Evolutionary conservation across 2,329 filamentous ascomycete genomes (phyloP), one percentile per base, ranked within the genome.

Genomic region (Aspergillus hiratsukae): DNA sequence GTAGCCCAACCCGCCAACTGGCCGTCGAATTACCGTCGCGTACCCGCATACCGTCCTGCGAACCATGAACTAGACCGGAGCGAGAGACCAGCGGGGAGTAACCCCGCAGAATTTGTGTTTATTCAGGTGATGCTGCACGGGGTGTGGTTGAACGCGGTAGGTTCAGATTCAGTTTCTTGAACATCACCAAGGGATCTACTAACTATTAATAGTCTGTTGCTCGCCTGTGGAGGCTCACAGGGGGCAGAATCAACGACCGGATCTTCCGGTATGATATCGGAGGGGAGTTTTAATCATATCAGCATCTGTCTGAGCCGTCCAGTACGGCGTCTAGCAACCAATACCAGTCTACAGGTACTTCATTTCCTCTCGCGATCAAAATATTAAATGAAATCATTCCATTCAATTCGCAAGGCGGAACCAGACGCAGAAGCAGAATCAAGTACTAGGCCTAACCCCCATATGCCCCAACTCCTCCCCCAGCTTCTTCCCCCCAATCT

Each of bases 201-300:
- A n/a, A 46, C 48, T 25, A 45, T 31, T 2, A 5, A 3, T 21
- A 75, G 52, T 65, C 69, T 7, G 73, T 76, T 3, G 72, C 78
- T 45, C 54, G 66, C 9, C 35, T 79, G 1, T 85, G 82, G 82
- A 68, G 77, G n/a, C 68, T 67, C 4, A 83, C 81, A 0, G 72
- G 76, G 2, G 81, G 81, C 0, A 78, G 67, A 57, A 57, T 82
- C 9, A 80, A 80, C 63, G 72, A 79, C 57, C 67, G 69, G n/a
- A 68, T 78, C 23, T 81, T 83, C 51, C 74, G 74, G 31, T 83
- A 82, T 62, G 75, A 78, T 31, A 69, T 85, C 55, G 82, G 83
- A 10, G 82, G 82, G 11, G 82, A 85, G 65, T 55, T n/a, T 41
- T 37, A 27, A 31, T 50, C 35, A 2, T 31, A 35, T 27, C 19